Evolutionary conservation across 148 eudicot species (phyloP).

Genomic region (Rhododendron henanense): DNA sequence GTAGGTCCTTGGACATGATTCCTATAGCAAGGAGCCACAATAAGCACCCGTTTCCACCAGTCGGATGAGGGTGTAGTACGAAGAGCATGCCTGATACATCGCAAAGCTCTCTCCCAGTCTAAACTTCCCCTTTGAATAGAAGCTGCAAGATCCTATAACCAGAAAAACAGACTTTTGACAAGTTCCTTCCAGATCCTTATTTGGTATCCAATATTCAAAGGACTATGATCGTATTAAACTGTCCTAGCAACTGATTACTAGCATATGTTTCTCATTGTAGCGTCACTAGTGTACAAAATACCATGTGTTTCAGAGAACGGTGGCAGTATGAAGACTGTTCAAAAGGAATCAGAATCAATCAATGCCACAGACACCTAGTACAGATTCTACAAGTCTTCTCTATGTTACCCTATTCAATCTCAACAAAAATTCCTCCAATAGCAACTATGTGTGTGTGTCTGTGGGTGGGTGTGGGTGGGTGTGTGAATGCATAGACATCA

Average conservation of each 20-base stretch:
- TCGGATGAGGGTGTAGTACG: conserved; percentile 95
- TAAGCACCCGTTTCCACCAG: conserved; percentile 97
- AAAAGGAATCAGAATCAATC: not conserved
- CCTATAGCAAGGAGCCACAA: conserved; percentile 78
- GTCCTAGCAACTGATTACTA: not conserved
- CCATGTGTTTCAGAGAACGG: not conserved
- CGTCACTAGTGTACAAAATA: not conserved
- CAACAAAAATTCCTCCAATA: not conserved
- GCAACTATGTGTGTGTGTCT: not conserved
- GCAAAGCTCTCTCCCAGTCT: conserved; percentile 97
- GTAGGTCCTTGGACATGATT: conserved; percentile 49
- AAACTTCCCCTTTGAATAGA: conserved; percentile 88
- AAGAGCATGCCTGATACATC: conserved; percentile 90
- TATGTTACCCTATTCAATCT: not conserved
- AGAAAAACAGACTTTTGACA: not conserved
- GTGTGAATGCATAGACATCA: not conserved
- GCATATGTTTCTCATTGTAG: not conserved
- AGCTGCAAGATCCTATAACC: conserved; percentile 73
- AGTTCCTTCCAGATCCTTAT: not conserved
- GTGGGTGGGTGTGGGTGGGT: no score
- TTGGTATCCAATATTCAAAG: not conserved
- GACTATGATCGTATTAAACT: not conserved
- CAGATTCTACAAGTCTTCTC: not conserved
- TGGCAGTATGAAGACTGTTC: not conserved
- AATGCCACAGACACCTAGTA: not conserved